Evolutionary conservation across 495 filamentous ascomycete species (phyloP).

Genomic region (Parmelia sp.): DNA sequence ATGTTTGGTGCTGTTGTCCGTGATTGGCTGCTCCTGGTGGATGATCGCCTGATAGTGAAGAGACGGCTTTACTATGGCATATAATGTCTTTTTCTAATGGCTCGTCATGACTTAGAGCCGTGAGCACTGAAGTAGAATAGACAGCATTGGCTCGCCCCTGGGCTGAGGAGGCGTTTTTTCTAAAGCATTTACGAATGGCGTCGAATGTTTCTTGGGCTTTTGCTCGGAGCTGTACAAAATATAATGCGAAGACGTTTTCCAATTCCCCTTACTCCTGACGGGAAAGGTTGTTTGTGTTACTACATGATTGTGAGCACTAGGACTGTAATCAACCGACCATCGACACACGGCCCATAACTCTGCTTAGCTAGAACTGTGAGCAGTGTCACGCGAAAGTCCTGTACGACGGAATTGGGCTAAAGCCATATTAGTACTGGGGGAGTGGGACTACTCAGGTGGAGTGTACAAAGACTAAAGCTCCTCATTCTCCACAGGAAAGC

Average conservation of each 20-base stretch:
- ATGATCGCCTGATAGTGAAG: slow-evolving; percentile 30
- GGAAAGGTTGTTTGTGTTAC: no score
- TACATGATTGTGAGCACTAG: no score
- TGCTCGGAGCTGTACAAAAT: not conserved
- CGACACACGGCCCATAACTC: no score
- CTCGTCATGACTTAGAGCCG: slow-evolving; percentile 6
- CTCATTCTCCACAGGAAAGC: not conserved
- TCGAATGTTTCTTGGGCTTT: not conserved
- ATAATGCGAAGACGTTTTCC: not conserved
- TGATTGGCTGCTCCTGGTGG: slow-evolving; percentile 42
- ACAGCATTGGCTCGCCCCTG: not conserved
- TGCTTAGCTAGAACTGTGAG: no score
- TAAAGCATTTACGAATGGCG: not conserved
- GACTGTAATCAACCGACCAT: no score
- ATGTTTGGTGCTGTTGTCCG: slow-evolving; percentile 34
- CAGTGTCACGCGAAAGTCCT: no score
- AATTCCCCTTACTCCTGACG: not conserved
- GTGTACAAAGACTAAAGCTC: not conserved
- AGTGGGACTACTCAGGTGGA: no score
- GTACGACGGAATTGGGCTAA: no score
- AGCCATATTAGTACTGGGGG: no score
- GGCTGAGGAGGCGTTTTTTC: not conserved
- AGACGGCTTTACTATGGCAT: not conserved
- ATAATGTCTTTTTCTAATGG: slow-evolving; percentile 17
- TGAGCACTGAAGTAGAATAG: not conserved